Evolutionary conservation across 495 filamentous ascomycete species (phyloP).

Genomic region (Aspergillus cavernicola): DNA sequence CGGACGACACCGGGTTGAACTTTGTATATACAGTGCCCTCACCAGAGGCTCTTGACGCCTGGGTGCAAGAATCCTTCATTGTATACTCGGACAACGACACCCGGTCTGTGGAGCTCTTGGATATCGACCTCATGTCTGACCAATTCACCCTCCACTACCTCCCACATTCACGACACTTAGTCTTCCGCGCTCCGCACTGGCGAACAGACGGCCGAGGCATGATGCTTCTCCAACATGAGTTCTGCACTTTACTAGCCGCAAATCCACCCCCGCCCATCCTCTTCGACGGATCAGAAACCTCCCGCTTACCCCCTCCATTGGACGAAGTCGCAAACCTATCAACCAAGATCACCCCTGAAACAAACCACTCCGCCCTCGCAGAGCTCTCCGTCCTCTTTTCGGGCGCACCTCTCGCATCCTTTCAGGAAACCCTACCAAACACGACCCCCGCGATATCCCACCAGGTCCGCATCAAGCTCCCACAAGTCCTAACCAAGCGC

Average conservation of each 20-base stretch:
- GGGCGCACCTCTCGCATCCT: not conserved
- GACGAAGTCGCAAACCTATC: not conserved
- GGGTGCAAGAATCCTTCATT: not conserved
- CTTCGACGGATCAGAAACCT: not conserved
- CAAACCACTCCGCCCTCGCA: not conserved
- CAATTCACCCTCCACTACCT: conserved; percentile 16
- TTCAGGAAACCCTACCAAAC: not conserved
- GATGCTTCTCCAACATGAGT: conserved; percentile 4
- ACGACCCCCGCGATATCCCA: not conserved
- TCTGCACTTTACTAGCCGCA: conserved; percentile 1
- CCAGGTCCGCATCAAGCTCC: not conserved
- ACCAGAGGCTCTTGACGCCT: not conserved
- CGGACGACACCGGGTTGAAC: not conserved
- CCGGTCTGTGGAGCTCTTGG: not conserved
- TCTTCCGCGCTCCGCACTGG: conserved; percentile 17
- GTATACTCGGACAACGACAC: not conserved
- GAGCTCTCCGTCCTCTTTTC: not conserved
- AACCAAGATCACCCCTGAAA: not conserved
- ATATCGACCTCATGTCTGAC: not conserved
- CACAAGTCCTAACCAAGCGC: not conserved
- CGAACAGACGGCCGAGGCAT: conserved; percentile 15
- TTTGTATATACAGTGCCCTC: not conserved
- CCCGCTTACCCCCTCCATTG: not conserved
- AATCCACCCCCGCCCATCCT: not conserved
- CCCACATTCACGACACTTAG: conserved; percentile 6